phyloP scores from a whole-genome alignment of 257 asterid species.

The Leonotis leonurus region DNA sequence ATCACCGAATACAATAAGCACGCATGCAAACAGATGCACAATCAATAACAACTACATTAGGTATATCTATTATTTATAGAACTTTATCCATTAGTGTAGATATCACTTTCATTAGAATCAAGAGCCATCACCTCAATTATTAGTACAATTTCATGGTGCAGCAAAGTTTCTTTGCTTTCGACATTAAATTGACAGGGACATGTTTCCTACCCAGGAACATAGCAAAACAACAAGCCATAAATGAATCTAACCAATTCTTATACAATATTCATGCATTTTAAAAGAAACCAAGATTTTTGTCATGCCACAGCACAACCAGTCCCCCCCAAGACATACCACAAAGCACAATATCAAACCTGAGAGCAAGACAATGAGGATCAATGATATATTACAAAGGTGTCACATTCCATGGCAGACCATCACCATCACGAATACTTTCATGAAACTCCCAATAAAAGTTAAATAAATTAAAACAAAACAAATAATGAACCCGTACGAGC shows the following conservation, averaged over 20 bases:
- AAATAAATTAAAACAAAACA: background rate
- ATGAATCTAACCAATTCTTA: conserved; percentile 1
- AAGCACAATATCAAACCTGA: background rate
- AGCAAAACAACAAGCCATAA: background rate
- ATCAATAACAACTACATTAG: background rate
- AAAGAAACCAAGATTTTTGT: background rate
- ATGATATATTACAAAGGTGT: background rate
- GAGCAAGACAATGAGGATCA: background rate
- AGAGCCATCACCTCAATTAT: too few relatives aligned
- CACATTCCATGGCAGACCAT: conserved; percentile 7
- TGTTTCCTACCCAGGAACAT: background rate
- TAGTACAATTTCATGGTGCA: conserved; percentile 3
- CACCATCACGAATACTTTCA: background rate
- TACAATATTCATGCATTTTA: background rate
- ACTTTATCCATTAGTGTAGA: background rate
- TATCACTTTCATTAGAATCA: background rate
- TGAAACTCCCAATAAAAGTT: background rate
- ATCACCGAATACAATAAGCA: too few relatives aligned
- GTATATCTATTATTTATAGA: background rate
- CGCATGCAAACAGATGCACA: too few relatives aligned
- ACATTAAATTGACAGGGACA: background rate
- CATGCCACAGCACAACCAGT: background rate
- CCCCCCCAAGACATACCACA: too few relatives aligned
- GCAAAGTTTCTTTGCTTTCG: background rate
- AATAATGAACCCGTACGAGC: background rate